Conservation (phyloP, 495 filamentous ascomycete species). For the Neurospora tetraspora region DNA sequence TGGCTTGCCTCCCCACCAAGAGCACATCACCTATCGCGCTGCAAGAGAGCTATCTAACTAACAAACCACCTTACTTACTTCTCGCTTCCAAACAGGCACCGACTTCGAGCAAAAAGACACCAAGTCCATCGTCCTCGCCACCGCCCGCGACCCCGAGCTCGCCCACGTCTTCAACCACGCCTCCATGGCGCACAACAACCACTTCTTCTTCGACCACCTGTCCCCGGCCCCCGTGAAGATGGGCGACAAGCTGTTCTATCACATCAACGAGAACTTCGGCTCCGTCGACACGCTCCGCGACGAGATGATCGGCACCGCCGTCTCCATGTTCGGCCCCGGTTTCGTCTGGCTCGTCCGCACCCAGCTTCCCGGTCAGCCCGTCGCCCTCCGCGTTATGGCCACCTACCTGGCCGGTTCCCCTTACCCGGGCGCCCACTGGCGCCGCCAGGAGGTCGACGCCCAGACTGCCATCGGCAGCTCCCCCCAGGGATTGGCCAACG, state of each 20-base stretch:
- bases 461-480: constrained; percentile 45
- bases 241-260: constrained; percentile 15
- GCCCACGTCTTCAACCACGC: constrained; percentile 89
- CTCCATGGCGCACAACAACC: constrained; percentile 92
- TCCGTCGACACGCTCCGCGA: constrained; percentile 68
- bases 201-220: constrained; percentile 74
- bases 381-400: constrained; percentile 60
- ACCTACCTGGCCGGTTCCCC: constrained; percentile 91
- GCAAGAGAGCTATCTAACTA: neutral
- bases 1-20: neutral
- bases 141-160: constrained; percentile 64
- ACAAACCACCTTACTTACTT: neutral
- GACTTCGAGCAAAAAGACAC: constrained; percentile 45
- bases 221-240: constrained; percentile 32
- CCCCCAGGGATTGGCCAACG: constrained; percentile 27
- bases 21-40: neutral
- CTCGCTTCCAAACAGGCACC: constrained; percentile 34
- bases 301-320: constrained; percentile 72
- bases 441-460: constrained; percentile 70
- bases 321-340: constrained; percentile 89
- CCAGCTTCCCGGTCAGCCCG: constrained; percentile 17
- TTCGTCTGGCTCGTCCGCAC: constrained; percentile 86
- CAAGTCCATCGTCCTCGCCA: constrained; percentile 61
- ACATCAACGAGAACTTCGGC: constrained; percentile 58
- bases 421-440: constrained; percentile 72